Base-by-base conservation (phyloP, 2,329 filamentous ascomycete genomes). In the Neofusicoccum sp. region DNA sequence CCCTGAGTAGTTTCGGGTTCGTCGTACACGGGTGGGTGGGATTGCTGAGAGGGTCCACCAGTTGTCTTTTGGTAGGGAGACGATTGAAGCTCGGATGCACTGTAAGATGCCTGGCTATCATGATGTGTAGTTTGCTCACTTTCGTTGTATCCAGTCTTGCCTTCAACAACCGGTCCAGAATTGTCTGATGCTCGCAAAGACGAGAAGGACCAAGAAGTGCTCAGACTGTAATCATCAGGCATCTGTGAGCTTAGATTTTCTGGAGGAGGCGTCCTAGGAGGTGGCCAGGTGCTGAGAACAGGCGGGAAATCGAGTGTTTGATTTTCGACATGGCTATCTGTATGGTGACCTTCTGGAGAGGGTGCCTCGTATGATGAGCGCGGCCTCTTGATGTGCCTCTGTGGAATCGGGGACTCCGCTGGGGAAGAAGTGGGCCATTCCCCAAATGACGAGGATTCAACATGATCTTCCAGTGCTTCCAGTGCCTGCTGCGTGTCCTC, bases 401-500 rank as follows among this genome's bases (percentile, higher is more conserved):
- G 41, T 11, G n/a, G 24, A 11, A 51, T 57, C 1, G 75, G 65
- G 7, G 66, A 63, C 28, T 56, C 34, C 3, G 20, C 34, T 14
- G 36, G 26, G 3, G 51, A 56, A 31, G 65, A 60, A 11, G 28
- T 24, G 30, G 33, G 61, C 57, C 38, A 57, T 28, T 31, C 30
- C 44, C 31, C 54, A 26, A 67, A 59, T 7, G 67, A 70, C 2
- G 67, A 66, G 14, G 63, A 9, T 44, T 51, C 24, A 1, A 80
- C 54, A 47, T 80, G 76, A 48, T 75, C 80, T 62, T 80, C 72
- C 8, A 80, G 57, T 2, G 69, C 75, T 34, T 70, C 67, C 41
- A 69, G 70, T 14, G 75, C 78, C 26, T 76, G 60, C 63, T 80
- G 78, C 5, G 79, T 78, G 58, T 79, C 74, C 31, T 79, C 76